Conservation (phyloP, 305 asterid genomes). For the Fraxinus baroniana region DNA sequence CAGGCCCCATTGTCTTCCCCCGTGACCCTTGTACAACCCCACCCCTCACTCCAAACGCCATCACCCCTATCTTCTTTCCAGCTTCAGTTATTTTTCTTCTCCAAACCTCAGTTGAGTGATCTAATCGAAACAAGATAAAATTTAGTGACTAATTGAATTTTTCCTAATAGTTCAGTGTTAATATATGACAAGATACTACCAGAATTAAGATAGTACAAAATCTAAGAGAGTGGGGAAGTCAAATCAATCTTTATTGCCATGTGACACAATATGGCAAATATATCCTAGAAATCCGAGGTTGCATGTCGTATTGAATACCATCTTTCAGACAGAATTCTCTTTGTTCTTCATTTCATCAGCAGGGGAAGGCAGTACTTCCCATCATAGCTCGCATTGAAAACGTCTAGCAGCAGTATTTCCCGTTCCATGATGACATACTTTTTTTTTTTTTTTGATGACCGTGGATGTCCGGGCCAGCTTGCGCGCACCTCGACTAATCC, state of each 20-base stretch:
- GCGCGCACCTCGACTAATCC: too few species aligned
- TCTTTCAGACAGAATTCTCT: background rate
- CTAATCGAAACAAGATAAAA: background rate
- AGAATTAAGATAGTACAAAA: background rate
- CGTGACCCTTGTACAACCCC: background rate
- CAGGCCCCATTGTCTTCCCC: background rate
- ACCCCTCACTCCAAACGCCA: background rate
- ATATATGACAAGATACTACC: background rate
- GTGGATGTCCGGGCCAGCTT: too few species aligned
- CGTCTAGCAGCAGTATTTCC: background rate
- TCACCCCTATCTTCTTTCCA: background rate
- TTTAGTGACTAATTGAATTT: background rate
- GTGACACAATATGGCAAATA: background rate
- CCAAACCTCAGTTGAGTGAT: background rate
- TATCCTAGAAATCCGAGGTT: background rate
- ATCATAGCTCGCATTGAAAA: background rate
- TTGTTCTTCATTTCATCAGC: background rate
- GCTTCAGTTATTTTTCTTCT: background rate
- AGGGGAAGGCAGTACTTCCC: background rate
- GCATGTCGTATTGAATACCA: background rate
- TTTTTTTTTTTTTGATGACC: too few species aligned
- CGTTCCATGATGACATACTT: background rate
- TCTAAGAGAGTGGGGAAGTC: background rate
- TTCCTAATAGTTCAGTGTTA: background rate
- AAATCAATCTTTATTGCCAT: background rate